Conservation (phyloP, 1,284 basidiomycete genomes). For the Ceratobasidium sp. region DNA sequence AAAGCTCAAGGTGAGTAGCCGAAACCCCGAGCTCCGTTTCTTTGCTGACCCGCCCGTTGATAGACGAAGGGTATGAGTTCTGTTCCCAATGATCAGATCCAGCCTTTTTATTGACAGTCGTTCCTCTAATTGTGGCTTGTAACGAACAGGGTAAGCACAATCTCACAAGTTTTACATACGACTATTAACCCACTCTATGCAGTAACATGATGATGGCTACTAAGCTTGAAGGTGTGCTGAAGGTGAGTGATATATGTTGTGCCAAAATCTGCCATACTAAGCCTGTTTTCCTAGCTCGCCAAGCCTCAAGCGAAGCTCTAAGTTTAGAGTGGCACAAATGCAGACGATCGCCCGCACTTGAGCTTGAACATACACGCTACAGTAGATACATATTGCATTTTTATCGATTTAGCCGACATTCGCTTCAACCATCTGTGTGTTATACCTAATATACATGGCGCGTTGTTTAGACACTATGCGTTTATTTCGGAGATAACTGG, state of each 20-base stretch:
- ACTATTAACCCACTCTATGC: not conserved
- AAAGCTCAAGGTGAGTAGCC: conserved; percentile 69
- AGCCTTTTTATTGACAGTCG: not conserved
- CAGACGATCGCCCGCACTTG: too few relatives aligned
- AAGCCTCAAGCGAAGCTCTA: conserved; percentile 52
- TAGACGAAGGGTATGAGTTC: conserved; percentile 71
- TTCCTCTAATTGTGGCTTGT: not conserved
- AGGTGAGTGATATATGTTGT: conserved; percentile 64
- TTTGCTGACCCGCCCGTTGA: conserved; percentile 3
- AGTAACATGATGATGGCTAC: conserved; percentile 88
- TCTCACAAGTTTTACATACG: not conserved
- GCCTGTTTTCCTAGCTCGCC: conserved; percentile 36
- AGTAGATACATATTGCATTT: not conserved
- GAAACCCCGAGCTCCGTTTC: not conserved
- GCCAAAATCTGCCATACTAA: not conserved
- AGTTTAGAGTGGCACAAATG: too few relatives aligned
- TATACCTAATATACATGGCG: conserved; percentile 18
- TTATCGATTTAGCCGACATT: conserved; percentile 4
- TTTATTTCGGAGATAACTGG: not conserved
- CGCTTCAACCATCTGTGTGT: not conserved
- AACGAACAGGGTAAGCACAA: not conserved
- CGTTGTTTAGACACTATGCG: not conserved
- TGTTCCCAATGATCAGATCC: not conserved
- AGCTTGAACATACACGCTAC: too few relatives aligned
- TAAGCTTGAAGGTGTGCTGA: conserved; percentile 86